Base-by-base conservation (phyloP, 148 eudicot species). In the Vaccinium vitisidaea region DNA sequence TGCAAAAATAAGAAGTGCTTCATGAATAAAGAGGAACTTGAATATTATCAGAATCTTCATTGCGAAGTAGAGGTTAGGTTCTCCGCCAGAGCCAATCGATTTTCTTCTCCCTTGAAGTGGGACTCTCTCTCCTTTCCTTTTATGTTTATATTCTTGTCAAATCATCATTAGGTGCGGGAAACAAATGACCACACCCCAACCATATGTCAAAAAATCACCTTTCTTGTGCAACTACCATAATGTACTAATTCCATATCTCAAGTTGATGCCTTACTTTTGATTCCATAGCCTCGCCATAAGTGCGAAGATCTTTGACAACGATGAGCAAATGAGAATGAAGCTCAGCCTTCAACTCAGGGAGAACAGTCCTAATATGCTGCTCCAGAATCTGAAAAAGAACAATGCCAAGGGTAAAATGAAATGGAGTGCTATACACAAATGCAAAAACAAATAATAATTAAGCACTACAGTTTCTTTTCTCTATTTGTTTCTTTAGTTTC, bases 341-440 rank as follows among this genome's bases (percentile, higher is more conserved):
- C 84, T 88, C 88, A 54, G 92, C 84, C 80, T 89, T 91, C 85
- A 91, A 81, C 53, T 84, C 81, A 30, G 93, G 93, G 78, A 91
- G 90, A 69, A 87, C 86, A 48, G 82, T 75, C 67, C 84, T 83
- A 77, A 91, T 90, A 83, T 91, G 93, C 76, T 87, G 91, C 70
- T 85, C 92, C 79, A 91, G 86, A 84, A 91, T 86, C 93, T 91
- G 90, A 82, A 73, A 84, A 23, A 75, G 39, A 77, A 56, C 52
- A 36, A 27, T 19, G 59, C 46, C 58, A 71, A 63, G 23, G 16
- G 53, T 27, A 36, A 9, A 54, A 16, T n/a, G 18, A 30, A 84
- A 52, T 12, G 32, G 2, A 3, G 32, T 36, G 32, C 49, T 10
- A 36, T 16, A 65, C 11, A 84, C 27, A 84, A 25, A 30, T 50